Conservation (phyloP, 2,329 filamentous ascomycete species). For the Colletotrichum euphorbiae region DNA sequence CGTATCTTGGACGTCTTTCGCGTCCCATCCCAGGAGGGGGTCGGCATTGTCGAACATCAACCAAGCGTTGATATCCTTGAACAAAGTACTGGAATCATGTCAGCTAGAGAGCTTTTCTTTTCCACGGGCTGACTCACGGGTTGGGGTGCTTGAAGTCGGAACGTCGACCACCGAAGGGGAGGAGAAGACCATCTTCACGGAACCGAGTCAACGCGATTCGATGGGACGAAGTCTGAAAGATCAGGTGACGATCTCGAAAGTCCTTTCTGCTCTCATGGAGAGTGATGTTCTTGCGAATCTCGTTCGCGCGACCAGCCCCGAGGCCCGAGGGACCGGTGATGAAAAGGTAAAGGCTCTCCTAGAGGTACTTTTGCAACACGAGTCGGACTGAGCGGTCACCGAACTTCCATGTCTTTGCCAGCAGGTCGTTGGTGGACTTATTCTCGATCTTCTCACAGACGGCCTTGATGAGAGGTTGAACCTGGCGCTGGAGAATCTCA, state of each 20-base stretch:
- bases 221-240: not conserved
- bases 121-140: conserved; percentile 21
- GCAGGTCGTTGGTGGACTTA: conserved; percentile 8
- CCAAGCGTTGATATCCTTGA: conserved; percentile 2
- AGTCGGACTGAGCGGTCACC: conserved; percentile 30
- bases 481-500: conserved; percentile 6
- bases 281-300: conserved; percentile 17
- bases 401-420: conserved; percentile 39
- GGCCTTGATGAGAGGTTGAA: conserved; percentile 15
- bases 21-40: conserved; percentile 47
- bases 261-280: conserved; percentile 28
- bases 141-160: conserved; percentile 35
- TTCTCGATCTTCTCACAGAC: conserved; percentile 39
- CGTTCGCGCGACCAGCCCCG: conserved; percentile 5
- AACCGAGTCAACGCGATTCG: conserved; percentile 31
- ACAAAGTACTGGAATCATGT: conserved; percentile 27
- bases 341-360: conserved; percentile 34
- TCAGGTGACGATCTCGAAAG: conserved; percentile 11
- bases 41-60: conserved; percentile 34
- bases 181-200: conserved; percentile 35
- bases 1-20: conserved; percentile 44
- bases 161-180: conserved; percentile 37
- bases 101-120: too few relatives aligned
- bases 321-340: conserved; percentile 33
- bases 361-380: conserved; percentile 30